Evolutionary conservation across 306 rosid species (phyloP).

Genomic region (Prunus persica): DNA sequence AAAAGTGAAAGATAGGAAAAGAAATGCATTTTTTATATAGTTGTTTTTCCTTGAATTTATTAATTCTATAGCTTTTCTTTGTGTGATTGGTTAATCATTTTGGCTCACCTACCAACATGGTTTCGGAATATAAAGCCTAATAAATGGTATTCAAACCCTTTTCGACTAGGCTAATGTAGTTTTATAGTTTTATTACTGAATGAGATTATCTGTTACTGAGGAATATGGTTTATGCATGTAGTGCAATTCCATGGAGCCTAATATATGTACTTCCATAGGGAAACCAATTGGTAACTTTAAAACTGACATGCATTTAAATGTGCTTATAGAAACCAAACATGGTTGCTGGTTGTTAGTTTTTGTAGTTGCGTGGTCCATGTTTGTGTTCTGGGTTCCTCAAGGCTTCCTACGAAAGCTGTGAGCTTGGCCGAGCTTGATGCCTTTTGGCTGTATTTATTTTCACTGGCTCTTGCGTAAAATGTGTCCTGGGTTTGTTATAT

Average conservation of each 20-base stretch:
- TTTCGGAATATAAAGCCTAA: neutral
- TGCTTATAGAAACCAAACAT: neutral
- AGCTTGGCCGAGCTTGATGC: slow-evolving; percentile 1
- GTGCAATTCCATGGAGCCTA: neutral
- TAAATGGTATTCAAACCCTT: neutral
- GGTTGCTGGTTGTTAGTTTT: neutral
- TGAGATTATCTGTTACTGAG: neutral
- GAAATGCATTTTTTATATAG: neutral
- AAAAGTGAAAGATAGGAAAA: neutral
- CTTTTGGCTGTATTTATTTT: neutral
- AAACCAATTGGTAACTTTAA: neutral
- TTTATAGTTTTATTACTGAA: neutral
- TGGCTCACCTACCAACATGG: neutral
- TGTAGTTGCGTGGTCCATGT: neutral
- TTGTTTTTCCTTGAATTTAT: neutral
- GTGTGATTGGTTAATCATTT: neutral
- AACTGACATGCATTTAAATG: neutral
- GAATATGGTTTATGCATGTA: neutral
- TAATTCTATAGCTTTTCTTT: neutral
- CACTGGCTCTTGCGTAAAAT: neutral
- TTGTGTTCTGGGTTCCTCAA: neutral
- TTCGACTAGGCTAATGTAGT: neutral
- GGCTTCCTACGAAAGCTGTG: neutral
- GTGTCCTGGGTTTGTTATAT: neutral
- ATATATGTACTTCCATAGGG: too few species aligned